Base-by-base conservation (phyloP, 169 alveolate genomes). In the Cryptosporidium sp. region DNA sequence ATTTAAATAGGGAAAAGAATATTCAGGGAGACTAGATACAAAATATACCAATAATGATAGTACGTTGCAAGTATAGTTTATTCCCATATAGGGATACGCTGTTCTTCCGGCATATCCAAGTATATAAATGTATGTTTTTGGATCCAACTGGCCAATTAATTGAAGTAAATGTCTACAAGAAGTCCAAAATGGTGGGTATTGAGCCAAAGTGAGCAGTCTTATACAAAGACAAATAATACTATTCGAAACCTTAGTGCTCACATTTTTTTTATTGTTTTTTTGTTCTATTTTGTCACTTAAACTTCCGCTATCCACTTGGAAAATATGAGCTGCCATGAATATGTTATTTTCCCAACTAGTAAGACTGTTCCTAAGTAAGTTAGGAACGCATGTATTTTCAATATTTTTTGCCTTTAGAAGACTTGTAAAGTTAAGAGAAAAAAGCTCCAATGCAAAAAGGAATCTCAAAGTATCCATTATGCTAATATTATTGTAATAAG, bases 81-180 rank as follows among this genome's bases (percentile, higher is more conserved):
- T 80, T 61, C 89, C 89, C 89, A 80, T 80, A 80, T 18, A 60
- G 18, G 65, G 62, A 39, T 80, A 80, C 14, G 80, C 60, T 12
- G 89, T 80, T 44, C 75, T 80, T 14, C 89, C 89, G 6, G 89
- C 37, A 65, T 65, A 80, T 31, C 89, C 89, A 23, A 80, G 75
- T 33, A 80, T 80, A 42, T 61, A 80, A 12, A 80, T 80, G 45
- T 80, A 80, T n/a, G 75, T 80, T 35, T 42, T 26, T 26, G 89
- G 89, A 65, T 80, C 75, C 18, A 80, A 45, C 53, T 80, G 89
- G 1, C 89, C 89, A 37, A 80, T 80, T 23, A 80, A 37, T 65
- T 80, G 89, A 23, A 80, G 75, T 80, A 80, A 39, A 29, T 80
- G 89, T 42, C 89, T 60, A 42, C 89, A 80, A 9, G 89, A 80